These are phyloP conservation scores for Fusarium vanettenii DNA, from an alignment of 2,329 filamentous ascomycete species.

Conservation along the genomic window DNA sequence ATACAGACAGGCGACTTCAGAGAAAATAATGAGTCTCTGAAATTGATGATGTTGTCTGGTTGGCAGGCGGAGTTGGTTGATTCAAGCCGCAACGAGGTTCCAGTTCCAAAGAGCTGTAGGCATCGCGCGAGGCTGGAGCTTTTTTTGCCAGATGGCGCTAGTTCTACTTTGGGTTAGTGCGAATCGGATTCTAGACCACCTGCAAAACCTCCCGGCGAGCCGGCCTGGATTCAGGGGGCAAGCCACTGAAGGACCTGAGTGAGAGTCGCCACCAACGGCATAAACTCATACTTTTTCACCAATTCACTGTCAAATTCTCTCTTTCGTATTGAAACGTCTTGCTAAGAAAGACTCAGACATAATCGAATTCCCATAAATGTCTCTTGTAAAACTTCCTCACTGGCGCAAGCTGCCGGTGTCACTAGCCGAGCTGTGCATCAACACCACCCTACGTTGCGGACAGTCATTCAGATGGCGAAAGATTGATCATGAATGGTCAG, in stretches of 20 bases:
- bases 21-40: constrained; percentile 17
- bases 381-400: constrained; percentile 68
- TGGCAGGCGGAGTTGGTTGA: constrained; percentile 37
- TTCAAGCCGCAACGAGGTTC: constrained; percentile 46
- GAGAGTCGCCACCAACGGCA: constrained; percentile 4
- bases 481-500: constrained; percentile 83
- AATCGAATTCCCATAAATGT: constrained; percentile 41
- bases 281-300: constrained; percentile 4
- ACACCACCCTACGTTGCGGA: constrained; percentile 92
- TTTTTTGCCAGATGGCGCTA: constrained; percentile 52
- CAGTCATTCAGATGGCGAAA: constrained; percentile 98
- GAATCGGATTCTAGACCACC: constrained; percentile 6
- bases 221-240: constrained; percentile 6
- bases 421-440: constrained; percentile 88
- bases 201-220: constrained; percentile 14
- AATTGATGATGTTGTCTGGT: constrained; percentile 39
- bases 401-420: constrained; percentile 90
- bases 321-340: background rate
- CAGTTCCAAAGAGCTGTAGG: constrained; percentile 42
- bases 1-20: constrained; percentile 33
- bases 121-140: constrained; percentile 58
- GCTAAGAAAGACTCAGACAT: too few relatives aligned
- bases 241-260: constrained; percentile 14
- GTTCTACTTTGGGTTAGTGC: constrained; percentile 39
- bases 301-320: background rate